Evolutionary conservation across 176 grass and related monocot genomes (phyloP), one percentile per base, ranked within the genome.

Genomic region (Guadua angustifolia): DNA sequence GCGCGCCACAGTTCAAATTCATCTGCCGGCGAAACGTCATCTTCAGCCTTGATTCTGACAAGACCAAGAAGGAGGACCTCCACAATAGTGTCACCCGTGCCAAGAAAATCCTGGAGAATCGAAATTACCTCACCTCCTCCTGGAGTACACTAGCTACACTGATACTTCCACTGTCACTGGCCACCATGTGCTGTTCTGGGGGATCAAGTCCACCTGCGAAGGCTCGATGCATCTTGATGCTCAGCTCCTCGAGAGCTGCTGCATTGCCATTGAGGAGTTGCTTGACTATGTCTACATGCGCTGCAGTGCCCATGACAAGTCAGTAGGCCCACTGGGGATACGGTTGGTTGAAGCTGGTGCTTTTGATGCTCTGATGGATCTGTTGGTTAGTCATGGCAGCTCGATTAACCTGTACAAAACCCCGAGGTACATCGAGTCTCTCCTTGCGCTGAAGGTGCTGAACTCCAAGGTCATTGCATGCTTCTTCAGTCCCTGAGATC

Each of bases 401-500:
- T 94, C 94, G 18, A 94, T 97, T 47, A 94, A 97, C 60, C 94
- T 92, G 82, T 97, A 97, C 80, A 94, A 97, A 47, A 92, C 94
- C 22, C 94, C 92, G 2, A 88, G 92, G 14, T 92, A 92, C 66
- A 79, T 97, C 13, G 87, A 90, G 70, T 78, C 59, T 19, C 83
- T 81, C 9, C 73, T 69, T 10, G 80, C 90, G 5, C 46, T 97
- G 26, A 80, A 90, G 51, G 59, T 94, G 46, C 92, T 97, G 4
- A 87, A 94, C 47, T 92, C 88, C 47, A 92, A 77, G 88, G 90
- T 91, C 71, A 43, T 57, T 13, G 70, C 45, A 2, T 83, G 75
- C 32, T 94, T 88, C 83, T 92, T 89, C 42, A 94, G 94, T 57
- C 84, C 90, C 44, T 75, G 71, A 66, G 88, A 94, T 81, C 90